Conservation (phyloP, 176 grass and related monocot genomes). For the Otatea glauca region DNA sequence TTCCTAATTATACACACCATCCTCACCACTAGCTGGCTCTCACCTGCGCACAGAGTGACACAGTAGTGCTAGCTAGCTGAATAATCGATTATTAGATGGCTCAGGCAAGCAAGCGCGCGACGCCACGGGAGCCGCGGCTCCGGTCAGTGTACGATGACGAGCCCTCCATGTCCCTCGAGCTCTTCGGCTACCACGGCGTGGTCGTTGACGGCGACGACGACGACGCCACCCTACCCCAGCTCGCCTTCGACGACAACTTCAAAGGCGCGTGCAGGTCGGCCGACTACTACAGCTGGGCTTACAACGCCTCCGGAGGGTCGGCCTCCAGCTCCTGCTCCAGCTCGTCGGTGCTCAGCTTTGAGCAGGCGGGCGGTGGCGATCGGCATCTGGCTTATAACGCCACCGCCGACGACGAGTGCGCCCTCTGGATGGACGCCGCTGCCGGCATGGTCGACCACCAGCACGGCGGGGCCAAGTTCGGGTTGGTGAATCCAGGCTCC, state of each 20-base stretch:
- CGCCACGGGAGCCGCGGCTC: constrained; percentile 34
- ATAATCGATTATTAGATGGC: constrained; percentile 43
- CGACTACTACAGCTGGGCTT: constrained; percentile 47
- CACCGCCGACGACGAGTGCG: constrained; percentile 57
- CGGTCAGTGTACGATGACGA: constrained; percentile 46
- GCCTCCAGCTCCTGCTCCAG: constrained; percentile 60
- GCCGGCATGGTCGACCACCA: constrained; percentile 53
- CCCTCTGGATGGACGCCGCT: constrained; percentile 67
- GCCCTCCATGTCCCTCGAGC: constrained; percentile 65
- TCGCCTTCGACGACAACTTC: constrained; percentile 53
- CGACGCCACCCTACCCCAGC: background rate
- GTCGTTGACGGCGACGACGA: constrained; percentile 40
- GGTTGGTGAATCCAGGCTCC: constrained; percentile 48
- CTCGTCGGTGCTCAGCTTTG: constrained; percentile 92
- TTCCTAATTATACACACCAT: too few relatives aligned
- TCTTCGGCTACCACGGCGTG: constrained; percentile 50
- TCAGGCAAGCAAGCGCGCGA: constrained; percentile 57
- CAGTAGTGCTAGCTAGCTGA: constrained; percentile 1
- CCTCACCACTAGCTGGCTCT: background rate
- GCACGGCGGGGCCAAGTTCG: constrained; percentile 41
- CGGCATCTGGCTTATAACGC: constrained; percentile 15
- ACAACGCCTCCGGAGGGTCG: constrained; percentile 5
- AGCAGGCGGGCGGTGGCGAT: constrained; percentile 43
- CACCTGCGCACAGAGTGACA: constrained; percentile 6
- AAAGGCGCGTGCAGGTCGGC: constrained; percentile 20